phyloP scores from a whole-genome alignment of 2,329 filamentous ascomycete genomes.

The Trichophyton verrucosum region DNA sequence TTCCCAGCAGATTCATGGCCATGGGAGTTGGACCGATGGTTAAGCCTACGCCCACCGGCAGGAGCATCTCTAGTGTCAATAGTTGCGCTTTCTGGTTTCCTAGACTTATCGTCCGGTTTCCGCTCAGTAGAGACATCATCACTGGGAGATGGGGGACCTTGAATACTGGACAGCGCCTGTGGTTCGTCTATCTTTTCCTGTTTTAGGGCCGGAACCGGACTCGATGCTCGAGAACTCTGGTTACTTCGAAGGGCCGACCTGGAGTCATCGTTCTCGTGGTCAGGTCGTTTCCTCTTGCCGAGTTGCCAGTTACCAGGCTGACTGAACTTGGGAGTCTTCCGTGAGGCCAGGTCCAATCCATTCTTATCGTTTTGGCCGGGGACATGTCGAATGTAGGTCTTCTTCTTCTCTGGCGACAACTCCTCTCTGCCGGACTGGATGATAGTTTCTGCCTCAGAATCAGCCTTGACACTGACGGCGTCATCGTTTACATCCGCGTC shows the following conservation, averaged over 20 bases:
- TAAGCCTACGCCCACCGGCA: neutral
- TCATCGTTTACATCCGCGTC: conserved; percentile 16
- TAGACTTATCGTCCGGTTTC: neutral
- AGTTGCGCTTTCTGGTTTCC: conserved; percentile 3
- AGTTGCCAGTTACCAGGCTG: conserved; percentile 17
- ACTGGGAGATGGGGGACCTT: conserved; percentile 14
- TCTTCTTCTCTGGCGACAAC: conserved; percentile 36
- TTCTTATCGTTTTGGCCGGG: conserved; percentile 10
- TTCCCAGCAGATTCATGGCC: neutral
- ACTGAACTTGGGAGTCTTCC: conserved; percentile 11
- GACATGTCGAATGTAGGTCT: conserved; percentile 28
- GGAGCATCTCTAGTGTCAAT: neutral
- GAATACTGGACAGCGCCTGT: conserved; percentile 17
- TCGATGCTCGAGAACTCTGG: conserved; percentile 18
- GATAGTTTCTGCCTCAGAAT: conserved; percentile 39
- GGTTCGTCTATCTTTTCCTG: conserved; percentile 25
- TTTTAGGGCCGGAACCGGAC: conserved; percentile 24
- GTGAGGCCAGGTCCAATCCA: conserved; percentile 18
- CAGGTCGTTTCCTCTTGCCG: conserved; percentile 23
- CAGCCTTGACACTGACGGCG: conserved; percentile 28
- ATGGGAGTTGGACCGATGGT: neutral
- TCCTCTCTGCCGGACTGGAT: conserved; percentile 37
- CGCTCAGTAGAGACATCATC: conserved; percentile 11
- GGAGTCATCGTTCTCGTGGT: conserved; percentile 18
- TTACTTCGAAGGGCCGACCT: conserved; percentile 17